Base-by-base conservation (phyloP, 495 filamentous ascomycete species). In the Choiromyces venosus region DNA sequence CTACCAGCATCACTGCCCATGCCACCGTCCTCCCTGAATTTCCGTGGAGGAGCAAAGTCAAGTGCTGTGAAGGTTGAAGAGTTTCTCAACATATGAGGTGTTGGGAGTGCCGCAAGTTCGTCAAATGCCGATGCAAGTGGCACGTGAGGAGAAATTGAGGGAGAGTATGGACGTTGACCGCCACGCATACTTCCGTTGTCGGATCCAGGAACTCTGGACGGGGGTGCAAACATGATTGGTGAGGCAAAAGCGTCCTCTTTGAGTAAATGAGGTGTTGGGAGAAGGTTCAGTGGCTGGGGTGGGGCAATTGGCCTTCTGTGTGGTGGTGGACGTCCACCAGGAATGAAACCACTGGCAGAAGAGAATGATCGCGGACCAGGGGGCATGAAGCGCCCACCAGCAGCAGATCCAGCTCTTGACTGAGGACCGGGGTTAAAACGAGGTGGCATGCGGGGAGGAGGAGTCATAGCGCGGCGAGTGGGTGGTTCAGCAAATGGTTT, bases 391-490 rank as follows among this genome's bases (percentile, higher is more conserved):
- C 83, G 85, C 44, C 80, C 81, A 76, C 84, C 82, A 39, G 86
- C 84, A 68, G 80, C 78, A 19, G 84, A 82, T 9, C 66, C 86
- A 85, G 75, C 85, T 82, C 66, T 84, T 83, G 66, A 85, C 82
- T 81, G 84, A 83, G 81, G 87, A 81, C 65, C 85, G 82, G 67
- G 81, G 72, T 67, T 78, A 86, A 92, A 92, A 67, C 92, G 87
- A 42, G 92, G 90, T 40, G 89, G 89, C 67, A 88, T 90, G 19
- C 89, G 88, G 33, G 95, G 94, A 25, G 95, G 96, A 38, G 95
- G 95, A 37, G 96, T 98, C 95, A 99, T 99, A 64, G 95, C 96
- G 74, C 95, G 91, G 79, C 95, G 92, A 73, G 86, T 88, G 4
- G 95, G 86, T 14, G 92, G 93, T 82, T 97, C 88, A 19, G 93